Conservation (phyloP, 441 rosid genomes). For the Jatropha podagrica region DNA sequence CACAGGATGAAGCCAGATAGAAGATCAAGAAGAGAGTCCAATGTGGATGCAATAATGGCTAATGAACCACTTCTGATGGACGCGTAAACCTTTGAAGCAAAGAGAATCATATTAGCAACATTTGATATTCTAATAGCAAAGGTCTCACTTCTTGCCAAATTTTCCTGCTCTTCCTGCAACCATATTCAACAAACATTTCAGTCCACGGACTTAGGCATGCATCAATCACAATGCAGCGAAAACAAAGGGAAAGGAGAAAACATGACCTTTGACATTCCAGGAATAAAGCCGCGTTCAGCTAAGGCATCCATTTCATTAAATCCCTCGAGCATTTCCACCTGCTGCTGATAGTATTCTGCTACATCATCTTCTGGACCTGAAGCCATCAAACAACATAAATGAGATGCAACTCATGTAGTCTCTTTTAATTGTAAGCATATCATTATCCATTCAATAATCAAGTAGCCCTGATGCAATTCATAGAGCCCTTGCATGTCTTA, state of each 20-base stretch:
- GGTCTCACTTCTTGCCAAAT: conserved; percentile 82
- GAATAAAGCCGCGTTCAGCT: conserved; percentile 85
- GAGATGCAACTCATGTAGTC: not conserved
- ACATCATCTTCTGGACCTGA: conserved; percentile 82
- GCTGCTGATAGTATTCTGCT: conserved; percentile 95
- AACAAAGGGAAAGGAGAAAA: conserved; percentile 4
- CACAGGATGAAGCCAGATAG: conserved; percentile 94
- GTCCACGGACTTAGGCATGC: conserved; percentile 13
- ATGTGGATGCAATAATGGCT: conserved; percentile 90
- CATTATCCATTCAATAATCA: not conserved
- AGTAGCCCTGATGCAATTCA: not conserved
- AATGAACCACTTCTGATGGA: conserved; percentile 82
- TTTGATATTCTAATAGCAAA: conserved; percentile 88
- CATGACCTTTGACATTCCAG: conserved; percentile 77
- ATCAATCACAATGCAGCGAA: not conserved
- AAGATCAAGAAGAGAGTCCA: conserved; percentile 97
- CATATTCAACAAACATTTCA: conserved; percentile 19
- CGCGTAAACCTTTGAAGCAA: conserved; percentile 90
- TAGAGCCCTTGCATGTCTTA: not conserved
- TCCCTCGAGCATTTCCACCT: conserved; percentile 92
- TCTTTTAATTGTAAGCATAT: not conserved
- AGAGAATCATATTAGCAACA: conserved; percentile 84
- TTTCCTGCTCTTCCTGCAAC: conserved; percentile 79
- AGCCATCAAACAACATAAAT: conserved; percentile 23
- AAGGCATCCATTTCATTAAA: conserved; percentile 93